phyloP scores from a whole-genome alignment of 371 early-diverging fungal genomes.

The Mucor indicus region DNA sequence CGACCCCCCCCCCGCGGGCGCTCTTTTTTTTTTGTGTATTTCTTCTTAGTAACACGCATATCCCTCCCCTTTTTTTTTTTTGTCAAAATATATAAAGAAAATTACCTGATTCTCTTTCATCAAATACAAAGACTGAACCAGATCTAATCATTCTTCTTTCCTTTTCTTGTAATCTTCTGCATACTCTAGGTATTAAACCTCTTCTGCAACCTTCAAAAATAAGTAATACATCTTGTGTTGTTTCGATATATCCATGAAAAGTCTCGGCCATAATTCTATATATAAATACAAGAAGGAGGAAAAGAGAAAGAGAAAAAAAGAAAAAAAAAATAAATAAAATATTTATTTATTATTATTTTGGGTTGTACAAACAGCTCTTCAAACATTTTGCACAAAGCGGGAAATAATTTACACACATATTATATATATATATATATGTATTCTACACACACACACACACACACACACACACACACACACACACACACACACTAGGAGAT shows the following conservation, averaged over 20 bases:
- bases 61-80: background rate
- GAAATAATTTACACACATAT: too few species aligned
- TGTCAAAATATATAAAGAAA: background rate
- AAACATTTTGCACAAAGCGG: too few species aligned
- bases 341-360: too few species aligned
- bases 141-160: constrained; percentile 67
- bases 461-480: too few species aligned
- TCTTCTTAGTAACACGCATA: background rate
- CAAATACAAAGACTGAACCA: constrained; percentile 75
- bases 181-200: constrained; percentile 60
- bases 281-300: too few species aligned
- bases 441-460: too few species aligned
- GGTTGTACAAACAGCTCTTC: too few species aligned
- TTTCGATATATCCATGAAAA: constrained; percentile 69
- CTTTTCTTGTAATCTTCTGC: constrained; percentile 66
- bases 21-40: too few species aligned
- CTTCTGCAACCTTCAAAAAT: constrained; percentile 75
- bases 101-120: constrained; percentile 73
- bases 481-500: too few species aligned
- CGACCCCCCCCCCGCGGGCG: background rate
- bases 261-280: constrained; percentile 45
- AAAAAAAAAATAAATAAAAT: too few species aligned
- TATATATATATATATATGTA: too few species aligned
- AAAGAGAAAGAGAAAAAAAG: too few species aligned
- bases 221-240: constrained; percentile 71